phyloP scores from a whole-genome alignment of 352 stramenopile genomes.

The Globisporangium yorkense region DNA sequence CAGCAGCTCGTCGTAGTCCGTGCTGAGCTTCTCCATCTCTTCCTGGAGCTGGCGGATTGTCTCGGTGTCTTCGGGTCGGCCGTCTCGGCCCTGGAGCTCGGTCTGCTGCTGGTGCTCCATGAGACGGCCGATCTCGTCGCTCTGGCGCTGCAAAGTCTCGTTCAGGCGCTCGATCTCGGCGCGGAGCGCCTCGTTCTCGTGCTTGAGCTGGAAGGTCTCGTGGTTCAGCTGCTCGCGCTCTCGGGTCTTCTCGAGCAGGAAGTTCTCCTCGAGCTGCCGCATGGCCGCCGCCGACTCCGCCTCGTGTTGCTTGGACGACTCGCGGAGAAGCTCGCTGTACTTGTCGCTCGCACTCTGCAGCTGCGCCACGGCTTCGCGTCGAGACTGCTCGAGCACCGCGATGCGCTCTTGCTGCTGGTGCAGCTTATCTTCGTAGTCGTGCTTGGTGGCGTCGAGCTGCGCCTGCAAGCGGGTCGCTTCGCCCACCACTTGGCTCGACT shows the following conservation, averaged over 20 bases:
- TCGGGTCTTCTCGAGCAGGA: slow-evolving; percentile 39
- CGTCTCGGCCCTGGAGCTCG: slow-evolving; percentile 19
- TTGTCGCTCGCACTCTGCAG: slow-evolving; percentile 31
- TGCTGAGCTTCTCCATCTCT: slow-evolving; percentile 26
- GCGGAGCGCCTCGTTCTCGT: slow-evolving; percentile 36
- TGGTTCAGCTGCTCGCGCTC: slow-evolving; percentile 31
- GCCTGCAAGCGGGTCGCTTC: slow-evolving; percentile 41
- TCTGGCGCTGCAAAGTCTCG: slow-evolving; percentile 45
- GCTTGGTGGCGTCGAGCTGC: slow-evolving; percentile 27
- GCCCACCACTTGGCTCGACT: slow-evolving; percentile 30
- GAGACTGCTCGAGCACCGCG: slow-evolving; percentile 30
- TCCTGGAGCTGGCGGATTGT: slow-evolving; percentile 34
- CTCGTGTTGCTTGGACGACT: slow-evolving; percentile 31
- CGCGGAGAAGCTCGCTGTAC: slow-evolving; percentile 20
- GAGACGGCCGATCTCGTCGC: slow-evolving; percentile 41
- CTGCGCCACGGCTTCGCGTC: slow-evolving; percentile 25
- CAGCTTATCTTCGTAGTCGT: slow-evolving; percentile 51
- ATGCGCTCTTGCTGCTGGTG: slow-evolving; percentile 34
- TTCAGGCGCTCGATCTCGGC: slow-evolving; percentile 41
- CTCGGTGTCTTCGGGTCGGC: slow-evolving; percentile 18
- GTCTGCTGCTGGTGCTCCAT: slow-evolving; percentile 39
- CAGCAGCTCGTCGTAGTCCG: slow-evolving; percentile 35
- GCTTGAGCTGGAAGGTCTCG: slow-evolving; percentile 27
- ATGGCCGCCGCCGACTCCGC: slow-evolving; percentile 33
- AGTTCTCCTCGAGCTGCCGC: slow-evolving; percentile 43